These are phyloP conservation scores for Lentinula raphanica DNA, from an alignment of 768 basidiomycete genomes.

Conservation along the genomic window DNA sequence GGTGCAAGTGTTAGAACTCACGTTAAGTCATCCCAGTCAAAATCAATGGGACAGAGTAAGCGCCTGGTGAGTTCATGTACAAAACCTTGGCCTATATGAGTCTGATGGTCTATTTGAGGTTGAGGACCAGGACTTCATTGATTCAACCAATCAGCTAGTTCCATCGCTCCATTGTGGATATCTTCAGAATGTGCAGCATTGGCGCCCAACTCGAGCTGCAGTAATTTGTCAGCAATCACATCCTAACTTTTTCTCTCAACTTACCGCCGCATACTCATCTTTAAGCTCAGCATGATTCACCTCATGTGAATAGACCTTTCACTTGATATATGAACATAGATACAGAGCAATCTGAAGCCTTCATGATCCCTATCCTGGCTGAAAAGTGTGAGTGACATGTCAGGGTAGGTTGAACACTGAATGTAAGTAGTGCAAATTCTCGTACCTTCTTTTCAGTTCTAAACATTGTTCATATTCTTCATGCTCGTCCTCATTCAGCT, in stretches of 20 bases:
- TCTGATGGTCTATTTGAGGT: not conserved
- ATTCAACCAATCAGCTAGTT: constrained; percentile 19
- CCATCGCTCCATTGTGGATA: constrained; percentile 13
- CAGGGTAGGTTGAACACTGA: too few relatives aligned
- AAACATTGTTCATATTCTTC: not conserved
- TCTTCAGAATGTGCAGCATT: constrained; percentile 20
- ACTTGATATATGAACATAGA: not conserved
- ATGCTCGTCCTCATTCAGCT: not conserved
- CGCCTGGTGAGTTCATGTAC: constrained; percentile 15
- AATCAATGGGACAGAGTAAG: constrained; percentile 17
- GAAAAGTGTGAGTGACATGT: not conserved
- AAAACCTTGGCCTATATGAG: constrained; percentile 6
- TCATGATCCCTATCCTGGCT: not conserved
- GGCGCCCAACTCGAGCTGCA: constrained; percentile 21
- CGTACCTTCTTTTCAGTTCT: not conserved
- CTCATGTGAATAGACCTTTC: not conserved
- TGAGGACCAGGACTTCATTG: not conserved
- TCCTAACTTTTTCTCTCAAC: not conserved
- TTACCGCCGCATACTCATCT: not conserved
- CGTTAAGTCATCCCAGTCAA: constrained; percentile 13
- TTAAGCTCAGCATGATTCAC: not conserved
- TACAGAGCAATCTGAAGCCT: not conserved
- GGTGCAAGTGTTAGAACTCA: constrained; percentile 10
- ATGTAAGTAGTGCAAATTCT: not conserved
- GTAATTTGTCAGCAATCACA: constrained; percentile 11